Evolutionary conservation across 345 rosid genomes (phyloP), one percentile per base, ranked within the genome.

Genomic region (Iberis pinnata): DNA sequence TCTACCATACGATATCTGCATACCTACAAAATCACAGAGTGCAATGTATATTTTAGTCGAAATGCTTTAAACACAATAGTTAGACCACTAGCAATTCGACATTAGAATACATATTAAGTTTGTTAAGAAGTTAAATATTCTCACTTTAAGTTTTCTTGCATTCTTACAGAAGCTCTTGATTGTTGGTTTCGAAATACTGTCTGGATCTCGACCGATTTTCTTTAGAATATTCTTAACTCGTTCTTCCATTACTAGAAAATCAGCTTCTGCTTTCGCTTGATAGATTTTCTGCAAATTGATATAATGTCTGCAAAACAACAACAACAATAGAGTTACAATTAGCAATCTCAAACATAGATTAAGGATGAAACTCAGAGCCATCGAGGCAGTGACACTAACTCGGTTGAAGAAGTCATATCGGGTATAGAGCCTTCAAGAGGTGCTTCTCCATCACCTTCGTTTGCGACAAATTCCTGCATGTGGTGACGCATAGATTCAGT

Each of bases 381-480:
- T n/a, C 2, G 2, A 31, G 50, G 18, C 26, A 63, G 29, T 49
- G 25, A 37, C 35, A 79, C 92, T 76, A 43, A 90, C 98, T 90
- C 98, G 18, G 98, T 90, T 64, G 98, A 87, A 64, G 98, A 90
- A 20, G 98, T 90, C 95, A 90, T 90, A 75, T 90, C 98, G 8
- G 96, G 98, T 47, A 90, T 84, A n/a, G 90, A 83, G 32, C 98
- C 98, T 78, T 88, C 96, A 47, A 92, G 95, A 13, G 98, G 98
- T 63, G 74, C 86, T 71, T 88, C 98, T 27, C 89, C 93, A 55
- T 68, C 69, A 29, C 98, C 96, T 83, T 92, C 96, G 73, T 77
- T 77, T 37, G 53, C 62, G 69, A 92, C 75, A 73, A 92, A 92
- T 58, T 92, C 98, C 98, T 92, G 67, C 60, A 61, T 24, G 56